phyloP scores from a whole-genome alignment of 176 grass and related monocot genomes.

The Juncus effusus region DNA sequence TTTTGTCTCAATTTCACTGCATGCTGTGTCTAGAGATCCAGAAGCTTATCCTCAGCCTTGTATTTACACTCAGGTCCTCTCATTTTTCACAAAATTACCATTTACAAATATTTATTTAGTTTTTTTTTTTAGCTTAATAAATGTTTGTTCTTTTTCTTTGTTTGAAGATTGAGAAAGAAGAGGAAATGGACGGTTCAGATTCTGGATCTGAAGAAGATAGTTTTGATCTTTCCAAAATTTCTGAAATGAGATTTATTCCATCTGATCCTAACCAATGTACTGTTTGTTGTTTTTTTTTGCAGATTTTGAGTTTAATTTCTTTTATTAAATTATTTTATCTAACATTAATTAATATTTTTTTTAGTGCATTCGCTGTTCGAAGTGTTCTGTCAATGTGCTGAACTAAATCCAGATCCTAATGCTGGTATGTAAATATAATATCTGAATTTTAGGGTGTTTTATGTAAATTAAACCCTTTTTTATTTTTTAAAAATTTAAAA shows the following conservation, averaged over 20 bases:
- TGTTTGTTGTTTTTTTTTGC: slow-evolving; percentile 31
- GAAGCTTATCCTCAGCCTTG: slow-evolving; percentile 76
- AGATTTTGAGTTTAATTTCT: not conserved
- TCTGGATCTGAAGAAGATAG: slow-evolving; percentile 41
- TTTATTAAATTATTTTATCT: slow-evolving; percentile 8
- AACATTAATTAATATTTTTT: not conserved
- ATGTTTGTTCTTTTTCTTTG: not conserved
- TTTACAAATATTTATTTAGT: not conserved
- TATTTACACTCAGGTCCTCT: slow-evolving; percentile 85
- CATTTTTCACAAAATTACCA: not conserved
- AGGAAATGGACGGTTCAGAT: slow-evolving; percentile 31
- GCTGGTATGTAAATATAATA: slow-evolving; percentile 44
- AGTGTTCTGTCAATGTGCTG: slow-evolving; percentile 85
- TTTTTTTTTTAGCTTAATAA: slow-evolving; percentile 16
- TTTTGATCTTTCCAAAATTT: slow-evolving; percentile 49
- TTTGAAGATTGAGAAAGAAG: slow-evolving; percentile 69
- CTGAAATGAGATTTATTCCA: slow-evolving; percentile 73
- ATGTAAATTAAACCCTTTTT: no score
- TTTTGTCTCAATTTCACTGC: slow-evolving; percentile 76
- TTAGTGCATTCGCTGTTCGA: slow-evolving; percentile 80
- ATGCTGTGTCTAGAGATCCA: slow-evolving; percentile 80
- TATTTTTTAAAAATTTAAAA: not conserved
- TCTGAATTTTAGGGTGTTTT: no score
- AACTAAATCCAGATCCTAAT: slow-evolving; percentile 87
- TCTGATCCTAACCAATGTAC: slow-evolving; percentile 76